These are phyloP conservation scores for Penicillium vulpinum DNA, from an alignment of 2,329 filamentous ascomycete species.

Conservation along the genomic window DNA sequence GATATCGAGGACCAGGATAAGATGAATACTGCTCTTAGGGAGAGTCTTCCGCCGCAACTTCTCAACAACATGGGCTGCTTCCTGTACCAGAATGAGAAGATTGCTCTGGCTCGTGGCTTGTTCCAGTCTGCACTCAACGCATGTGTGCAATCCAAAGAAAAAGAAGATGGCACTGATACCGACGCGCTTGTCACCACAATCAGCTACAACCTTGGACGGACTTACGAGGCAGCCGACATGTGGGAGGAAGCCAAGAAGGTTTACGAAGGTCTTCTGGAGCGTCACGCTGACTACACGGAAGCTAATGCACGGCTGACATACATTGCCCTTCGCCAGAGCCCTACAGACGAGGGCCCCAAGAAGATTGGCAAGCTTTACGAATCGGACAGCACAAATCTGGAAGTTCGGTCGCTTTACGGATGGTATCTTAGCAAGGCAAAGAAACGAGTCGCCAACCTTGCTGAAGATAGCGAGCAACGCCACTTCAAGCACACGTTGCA, in stretches of 20 bases:
- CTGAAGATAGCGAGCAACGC: slow-evolving; percentile 85
- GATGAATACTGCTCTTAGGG: slow-evolving; percentile 62
- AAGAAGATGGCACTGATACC: slow-evolving; percentile 73
- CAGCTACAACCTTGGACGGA: slow-evolving; percentile 92
- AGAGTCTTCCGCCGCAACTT: slow-evolving; percentile 81
- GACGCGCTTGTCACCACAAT: slow-evolving; percentile 94
- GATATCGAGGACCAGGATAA: slow-evolving; percentile 61
- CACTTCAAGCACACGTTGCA: slow-evolving; percentile 97
- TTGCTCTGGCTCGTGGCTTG: slow-evolving; percentile 74
- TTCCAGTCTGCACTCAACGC: slow-evolving; percentile 91
- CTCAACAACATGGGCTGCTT: slow-evolving; percentile 98
- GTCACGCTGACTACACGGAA: slow-evolving; percentile 90
- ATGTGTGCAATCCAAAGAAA: slow-evolving; percentile 77
- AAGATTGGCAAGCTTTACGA: slow-evolving; percentile 83
- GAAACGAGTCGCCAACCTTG: slow-evolving; percentile 76
- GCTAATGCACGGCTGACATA: slow-evolving; percentile 86
- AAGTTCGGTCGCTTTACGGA: slow-evolving; percentile 88
- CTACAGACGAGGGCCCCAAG: slow-evolving; percentile 82
- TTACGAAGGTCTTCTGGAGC: slow-evolving; percentile 80
- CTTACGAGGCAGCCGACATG: slow-evolving; percentile 82
- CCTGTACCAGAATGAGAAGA: slow-evolving; percentile 83
- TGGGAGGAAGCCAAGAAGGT: slow-evolving; percentile 81
- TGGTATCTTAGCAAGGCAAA: slow-evolving; percentile 93
- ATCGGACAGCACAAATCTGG: slow-evolving; percentile 78
- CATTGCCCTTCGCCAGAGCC: slow-evolving; percentile 77